Percentiles rank a stretch among this genome's conserved stretches.
phyloP scores from a whole-genome alignment of 306 rosid genomes.

The Quercus gilva region DNA sequence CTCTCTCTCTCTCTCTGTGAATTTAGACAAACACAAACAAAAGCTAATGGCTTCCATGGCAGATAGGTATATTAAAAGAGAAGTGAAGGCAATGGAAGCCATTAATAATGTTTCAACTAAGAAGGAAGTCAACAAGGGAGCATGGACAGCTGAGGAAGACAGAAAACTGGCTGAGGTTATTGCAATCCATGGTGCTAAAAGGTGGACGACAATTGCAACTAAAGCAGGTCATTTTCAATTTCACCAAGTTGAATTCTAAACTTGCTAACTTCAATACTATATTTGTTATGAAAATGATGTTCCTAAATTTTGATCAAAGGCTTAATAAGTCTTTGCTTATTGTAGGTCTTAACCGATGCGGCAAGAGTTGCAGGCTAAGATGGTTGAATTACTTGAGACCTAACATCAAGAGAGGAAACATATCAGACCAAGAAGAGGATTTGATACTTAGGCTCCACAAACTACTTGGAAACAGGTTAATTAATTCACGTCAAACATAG shows the following conservation, averaged over 20 bases:
- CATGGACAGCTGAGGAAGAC: slow-evolving; percentile 66
- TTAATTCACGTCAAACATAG: background rate
- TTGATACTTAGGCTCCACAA: slow-evolving; percentile 64
- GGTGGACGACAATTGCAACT: slow-evolving; percentile 50
- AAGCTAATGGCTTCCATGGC: background rate
- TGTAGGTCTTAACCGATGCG: slow-evolving; percentile 55
- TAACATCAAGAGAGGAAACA: slow-evolving; percentile 66
- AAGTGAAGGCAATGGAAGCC: slow-evolving; percentile 16
- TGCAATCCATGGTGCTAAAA: slow-evolving; percentile 53
- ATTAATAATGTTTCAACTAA: background rate
- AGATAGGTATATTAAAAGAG: background rate
- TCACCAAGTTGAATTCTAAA: background rate
- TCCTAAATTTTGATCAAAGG: background rate
- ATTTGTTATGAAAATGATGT: too few relatives aligned
- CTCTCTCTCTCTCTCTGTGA: background rate
- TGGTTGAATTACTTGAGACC: slow-evolving; percentile 73
- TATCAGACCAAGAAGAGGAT: slow-evolving; percentile 70
- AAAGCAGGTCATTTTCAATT: slow-evolving; percentile 45
- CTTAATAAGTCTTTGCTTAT: slow-evolving; percentile 6
- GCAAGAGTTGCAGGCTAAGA: slow-evolving; percentile 67
- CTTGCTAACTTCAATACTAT: background rate
- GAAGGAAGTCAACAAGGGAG: slow-evolving; percentile 49
- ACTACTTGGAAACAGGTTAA: slow-evolving; percentile 66
- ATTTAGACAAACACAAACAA: background rate
- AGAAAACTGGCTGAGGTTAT: slow-evolving; percentile 50